These are phyloP conservation scores for Cytidiella melzeri DNA, from an alignment of 768 basidiomycete species.

Conservation along the genomic window DNA sequence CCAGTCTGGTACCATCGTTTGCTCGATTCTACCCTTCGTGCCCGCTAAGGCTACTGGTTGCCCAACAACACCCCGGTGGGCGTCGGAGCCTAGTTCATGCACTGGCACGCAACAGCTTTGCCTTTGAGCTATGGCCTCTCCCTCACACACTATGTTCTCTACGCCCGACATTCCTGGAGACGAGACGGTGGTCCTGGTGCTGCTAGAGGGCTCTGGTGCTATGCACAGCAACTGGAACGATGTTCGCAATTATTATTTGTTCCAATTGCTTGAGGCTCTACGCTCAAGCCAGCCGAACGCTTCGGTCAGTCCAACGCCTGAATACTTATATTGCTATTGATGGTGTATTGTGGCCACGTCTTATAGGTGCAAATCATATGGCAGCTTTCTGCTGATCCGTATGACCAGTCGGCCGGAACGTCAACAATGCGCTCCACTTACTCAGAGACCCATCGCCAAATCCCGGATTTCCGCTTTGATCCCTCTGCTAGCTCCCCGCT, in stretches of 20 bases:
- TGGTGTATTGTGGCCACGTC: conserved; percentile 2
- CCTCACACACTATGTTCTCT: conserved; percentile 16
- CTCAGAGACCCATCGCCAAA: conserved; percentile 5
- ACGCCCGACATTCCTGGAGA: conserved; percentile 17
- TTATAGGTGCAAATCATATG: conserved; percentile 21
- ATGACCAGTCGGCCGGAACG: not conserved
- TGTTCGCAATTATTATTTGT: conserved; percentile 20
- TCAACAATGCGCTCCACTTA: conserved; percentile 5
- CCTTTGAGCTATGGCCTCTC: conserved; percentile 13
- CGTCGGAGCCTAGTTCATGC: not conserved
- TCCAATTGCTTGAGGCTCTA: conserved; percentile 21
- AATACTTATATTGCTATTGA: too few relatives aligned
- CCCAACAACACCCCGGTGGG: not conserved
- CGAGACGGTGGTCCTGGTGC: conserved; percentile 23
- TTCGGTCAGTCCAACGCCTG: conserved; percentile 20
- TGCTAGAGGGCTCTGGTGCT: conserved; percentile 21
- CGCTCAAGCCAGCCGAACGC: conserved; percentile 17
- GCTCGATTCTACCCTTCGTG: not conserved
- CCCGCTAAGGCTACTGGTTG: not conserved
- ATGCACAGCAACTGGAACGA: conserved; percentile 23
- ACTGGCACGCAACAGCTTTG: too few relatives aligned
- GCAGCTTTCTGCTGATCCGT: conserved; percentile 18
- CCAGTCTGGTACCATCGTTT: not conserved
- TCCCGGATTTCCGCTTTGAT: conserved; percentile 17
- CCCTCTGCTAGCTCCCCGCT: conserved; percentile 10